A percentile compares a stretch with the other conserved stretches of the same genome.
These are phyloP conservation scores for Pseudopyrenochaeta lycopersici DNA, from an alignment of 2,329 filamentous ascomycete genomes.

Conservation along the genomic window DNA sequence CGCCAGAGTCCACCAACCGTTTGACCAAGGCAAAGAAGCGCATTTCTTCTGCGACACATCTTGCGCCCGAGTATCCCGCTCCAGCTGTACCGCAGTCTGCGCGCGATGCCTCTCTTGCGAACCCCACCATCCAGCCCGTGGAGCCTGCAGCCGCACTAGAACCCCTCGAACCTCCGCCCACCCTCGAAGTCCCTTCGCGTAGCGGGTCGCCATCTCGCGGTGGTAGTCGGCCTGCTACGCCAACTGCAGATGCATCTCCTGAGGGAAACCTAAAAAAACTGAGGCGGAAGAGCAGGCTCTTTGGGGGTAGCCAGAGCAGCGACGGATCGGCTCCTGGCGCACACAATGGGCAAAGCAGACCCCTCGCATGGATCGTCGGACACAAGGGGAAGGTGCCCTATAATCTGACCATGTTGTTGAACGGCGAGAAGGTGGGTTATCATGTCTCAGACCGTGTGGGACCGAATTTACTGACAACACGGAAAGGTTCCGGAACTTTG, in stretches of 20 bases:
- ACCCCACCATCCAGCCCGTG: slow-evolving; percentile 39
- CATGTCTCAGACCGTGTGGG: slow-evolving; percentile 4
- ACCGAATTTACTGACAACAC: slow-evolving; percentile 15
- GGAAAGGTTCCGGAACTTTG: slow-evolving; percentile 66
- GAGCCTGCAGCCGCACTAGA: slow-evolving; percentile 30
- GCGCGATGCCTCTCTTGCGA: slow-evolving; percentile 20
- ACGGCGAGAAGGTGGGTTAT: slow-evolving; percentile 59
- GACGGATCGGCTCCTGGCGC: slow-evolving; percentile 24
- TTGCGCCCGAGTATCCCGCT: slow-evolving; percentile 42
- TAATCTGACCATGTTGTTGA: slow-evolving; percentile 60
- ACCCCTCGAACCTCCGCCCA: slow-evolving; percentile 39
- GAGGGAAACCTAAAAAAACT: slow-evolving; percentile 42
- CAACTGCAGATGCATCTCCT: slow-evolving; percentile 19
- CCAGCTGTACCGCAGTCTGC: slow-evolving; percentile 27
- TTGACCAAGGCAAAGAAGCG: slow-evolving; percentile 45
- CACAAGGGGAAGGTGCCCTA: slow-evolving; percentile 66
- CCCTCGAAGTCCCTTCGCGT: slow-evolving; percentile 36
- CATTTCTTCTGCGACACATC: slow-evolving; percentile 40
- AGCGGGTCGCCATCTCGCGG: slow-evolving; percentile 36
- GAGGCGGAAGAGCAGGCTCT: slow-evolving; percentile 46
- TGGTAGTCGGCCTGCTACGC: slow-evolving; percentile 35
- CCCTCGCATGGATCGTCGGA: slow-evolving; percentile 67
- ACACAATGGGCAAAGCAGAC: slow-evolving; percentile 22
- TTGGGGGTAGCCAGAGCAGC: slow-evolving; percentile 37
- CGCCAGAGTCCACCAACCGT: slow-evolving; percentile 40